Base-by-base conservation (phyloP, 192 early-diverging fungal genomes). In the Entomortierella lignicola region DNA sequence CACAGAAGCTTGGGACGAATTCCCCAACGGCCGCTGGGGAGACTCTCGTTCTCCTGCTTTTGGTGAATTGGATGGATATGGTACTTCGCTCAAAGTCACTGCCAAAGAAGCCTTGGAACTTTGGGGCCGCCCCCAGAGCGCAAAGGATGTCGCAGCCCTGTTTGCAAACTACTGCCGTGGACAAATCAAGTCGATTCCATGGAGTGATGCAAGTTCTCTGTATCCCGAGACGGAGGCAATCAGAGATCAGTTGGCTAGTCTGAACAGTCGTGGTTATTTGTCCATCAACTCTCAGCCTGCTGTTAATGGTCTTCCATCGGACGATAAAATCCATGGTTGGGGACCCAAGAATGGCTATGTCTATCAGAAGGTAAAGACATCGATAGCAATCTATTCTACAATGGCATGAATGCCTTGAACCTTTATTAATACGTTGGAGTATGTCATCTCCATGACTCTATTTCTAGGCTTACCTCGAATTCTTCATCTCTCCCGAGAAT, bases 11-110 rank as follows among this genome's bases (percentile, higher is more conserved):
- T 92, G 91, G 90, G 97, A 99, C 82, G 97, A 99, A 57, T 99
- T 97, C 72, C 98, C 96, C 20, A 99, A 99, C 69, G 98, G 98
- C 41, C 92, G 98, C 37, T 99, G 97, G 98, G 98, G 98, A 30
- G 96, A 99, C 69, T 91, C 98, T 23, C 85, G 96, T 29, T 99
- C 96, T 5, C 96, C 96, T 5, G 84, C 87, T 1, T 89, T 84
- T 70, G 88, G 88, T 48, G 88, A 89, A 32, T 55, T 89, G 34
- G 93, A 93, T 66, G 89, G 93, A 25, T 93, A 94, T 81, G 92
- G 91, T 30, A 80, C 89, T 42, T 86, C 84, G 18, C 84, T 95
- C 23, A 94, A 94, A 55, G 82, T 87, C 53, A 63, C 88, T 81
- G 87, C 90, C 48, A 82, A 91, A 23, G 91, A 94, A 69, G 89